These are phyloP conservation scores for Rhodamnia rubescens DNA, from an alignment of 345 rosid species.

Conservation along the genomic window DNA sequence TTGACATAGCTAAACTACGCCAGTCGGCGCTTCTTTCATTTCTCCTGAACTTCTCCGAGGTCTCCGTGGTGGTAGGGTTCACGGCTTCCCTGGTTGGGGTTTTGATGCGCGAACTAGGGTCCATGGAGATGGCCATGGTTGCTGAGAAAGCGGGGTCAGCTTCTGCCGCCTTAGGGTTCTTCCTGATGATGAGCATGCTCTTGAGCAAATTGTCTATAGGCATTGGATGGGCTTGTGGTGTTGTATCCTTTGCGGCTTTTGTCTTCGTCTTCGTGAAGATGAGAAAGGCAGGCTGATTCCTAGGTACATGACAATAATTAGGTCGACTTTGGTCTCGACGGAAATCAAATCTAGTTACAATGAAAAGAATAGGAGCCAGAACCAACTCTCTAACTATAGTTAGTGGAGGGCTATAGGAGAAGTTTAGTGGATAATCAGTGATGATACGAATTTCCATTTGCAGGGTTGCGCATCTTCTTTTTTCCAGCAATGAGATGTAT, in stretches of 20 bases:
- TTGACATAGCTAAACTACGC: neutral
- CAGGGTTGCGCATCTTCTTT: neutral
- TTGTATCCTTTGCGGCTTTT: neutral
- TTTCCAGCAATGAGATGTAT: neutral
- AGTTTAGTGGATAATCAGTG: neutral
- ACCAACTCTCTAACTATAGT: neutral
- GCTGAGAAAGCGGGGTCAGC: neutral
- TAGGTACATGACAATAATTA: neutral
- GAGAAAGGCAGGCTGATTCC: neutral
- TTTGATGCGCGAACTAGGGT: neutral
- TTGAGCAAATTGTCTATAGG: neutral
- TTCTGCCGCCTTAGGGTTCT: neutral
- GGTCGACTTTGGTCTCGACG: neutral
- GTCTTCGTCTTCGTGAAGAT: neutral
- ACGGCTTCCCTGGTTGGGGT: neutral
- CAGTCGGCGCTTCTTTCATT: neutral
- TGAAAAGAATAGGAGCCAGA: neutral
- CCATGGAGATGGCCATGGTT: neutral
- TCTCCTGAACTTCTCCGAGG: neutral
- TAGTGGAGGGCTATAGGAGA: neutral
- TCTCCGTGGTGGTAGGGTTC: neutral
- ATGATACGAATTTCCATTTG: neutral
- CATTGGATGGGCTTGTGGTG: neutral
- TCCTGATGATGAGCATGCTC: slow-evolving; percentile 3
- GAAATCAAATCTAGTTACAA: neutral